These are phyloP conservation scores for Cryphonectria parasitica DNA, from an alignment of 2,329 filamentous ascomycete species.

Conservation along the genomic window DNA sequence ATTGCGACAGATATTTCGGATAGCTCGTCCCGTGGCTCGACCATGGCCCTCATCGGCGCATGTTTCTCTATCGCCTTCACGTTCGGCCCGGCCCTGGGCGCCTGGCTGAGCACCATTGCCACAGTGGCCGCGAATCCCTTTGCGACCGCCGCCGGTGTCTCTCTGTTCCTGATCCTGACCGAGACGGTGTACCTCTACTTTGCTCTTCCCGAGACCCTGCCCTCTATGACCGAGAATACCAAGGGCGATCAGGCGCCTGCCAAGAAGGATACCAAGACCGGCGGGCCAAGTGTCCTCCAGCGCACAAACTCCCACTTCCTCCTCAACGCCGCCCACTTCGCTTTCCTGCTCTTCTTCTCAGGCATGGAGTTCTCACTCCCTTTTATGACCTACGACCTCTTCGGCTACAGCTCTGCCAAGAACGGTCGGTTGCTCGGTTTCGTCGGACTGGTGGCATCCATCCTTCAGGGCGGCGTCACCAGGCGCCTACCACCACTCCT, in stretches of 20 bases:
- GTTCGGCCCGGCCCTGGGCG: slow-evolving; percentile 90
- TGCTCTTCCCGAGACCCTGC: slow-evolving; percentile 84
- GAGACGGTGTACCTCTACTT: slow-evolving; percentile 90
- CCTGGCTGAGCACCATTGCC: slow-evolving; percentile 77
- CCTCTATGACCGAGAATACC: slow-evolving; percentile 51
- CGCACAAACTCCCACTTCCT: slow-evolving; percentile 82
- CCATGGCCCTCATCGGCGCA: slow-evolving; percentile 94
- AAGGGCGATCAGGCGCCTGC: slow-evolving; percentile 34
- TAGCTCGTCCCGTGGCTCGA: slow-evolving; percentile 79
- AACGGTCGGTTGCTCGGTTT: slow-evolving; percentile 88
- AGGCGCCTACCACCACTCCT: slow-evolving; percentile 80
- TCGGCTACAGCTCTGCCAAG: slow-evolving; percentile 75
- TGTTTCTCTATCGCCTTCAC: slow-evolving; percentile 98
- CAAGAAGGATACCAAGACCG: slow-evolving; percentile 33
- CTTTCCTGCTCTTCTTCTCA: slow-evolving; percentile 95
- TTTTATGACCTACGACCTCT: slow-evolving; percentile 96
- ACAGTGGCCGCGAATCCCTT: slow-evolving; percentile 89
- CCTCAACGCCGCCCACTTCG: slow-evolving; percentile 83
- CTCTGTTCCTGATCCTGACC: slow-evolving; percentile 77
- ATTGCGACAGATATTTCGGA: slow-evolving; percentile 97
- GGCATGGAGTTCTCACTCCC: slow-evolving; percentile 95
- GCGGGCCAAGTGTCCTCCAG: slow-evolving; percentile 38
- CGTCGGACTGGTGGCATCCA: slow-evolving; percentile 85
- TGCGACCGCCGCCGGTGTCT: slow-evolving; percentile 87
- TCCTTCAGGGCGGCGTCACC: slow-evolving; percentile 93